A percentile compares a stretch with the other conserved stretches of the same genome.
Conservation (phyloP, 768 basidiomycete genomes). For the Russula dissimulans region DNA sequence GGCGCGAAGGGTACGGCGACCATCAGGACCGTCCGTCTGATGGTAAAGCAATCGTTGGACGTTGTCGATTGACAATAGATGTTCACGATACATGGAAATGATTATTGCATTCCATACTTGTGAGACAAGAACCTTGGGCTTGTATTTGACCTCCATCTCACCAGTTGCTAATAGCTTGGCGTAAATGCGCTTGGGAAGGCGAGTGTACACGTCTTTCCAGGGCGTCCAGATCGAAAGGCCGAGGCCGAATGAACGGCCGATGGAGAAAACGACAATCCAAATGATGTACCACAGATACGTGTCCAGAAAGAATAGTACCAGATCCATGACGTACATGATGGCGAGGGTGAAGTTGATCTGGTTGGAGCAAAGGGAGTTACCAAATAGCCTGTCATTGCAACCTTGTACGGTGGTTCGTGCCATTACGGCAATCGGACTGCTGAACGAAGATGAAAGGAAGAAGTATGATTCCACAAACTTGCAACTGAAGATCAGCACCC, state of each 20-base stretch:
- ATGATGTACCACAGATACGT: constrained; percentile 99
- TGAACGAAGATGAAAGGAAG: constrained; percentile 96
- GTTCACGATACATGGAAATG: constrained; percentile 99
- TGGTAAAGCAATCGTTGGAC: constrained; percentile 97
- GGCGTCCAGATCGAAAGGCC: constrained; percentile 99
- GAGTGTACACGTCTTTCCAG: constrained; percentile 95
- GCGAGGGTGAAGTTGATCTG: constrained; percentile 91
- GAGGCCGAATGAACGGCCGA: constrained; percentile 81
- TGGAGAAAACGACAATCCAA: constrained; percentile 93
- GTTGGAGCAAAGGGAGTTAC: constrained; percentile 72
- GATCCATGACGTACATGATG: constrained; percentile 99
- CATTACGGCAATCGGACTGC: constrained; percentile 93
- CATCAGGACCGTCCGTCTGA: constrained; percentile 85
- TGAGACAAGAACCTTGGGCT: constrained; percentile 97
- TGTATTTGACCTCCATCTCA: constrained; percentile 99
- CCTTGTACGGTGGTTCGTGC: constrained; percentile 88
- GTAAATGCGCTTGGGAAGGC: constrained; percentile 95
- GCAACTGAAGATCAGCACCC: constrained; percentile 92
- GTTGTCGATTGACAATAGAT: constrained; percentile 94
- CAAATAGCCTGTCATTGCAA: constrained; percentile 81
- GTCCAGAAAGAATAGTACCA: constrained; percentile 97
- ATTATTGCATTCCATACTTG: constrained; percentile 99
- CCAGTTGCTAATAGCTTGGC: constrained; percentile 91
- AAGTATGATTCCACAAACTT: constrained; percentile 97
- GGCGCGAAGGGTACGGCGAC: constrained; percentile 85